Conservation (phyloP, 495 filamentous ascomycete genomes). For the Xylaria venustula region DNA sequence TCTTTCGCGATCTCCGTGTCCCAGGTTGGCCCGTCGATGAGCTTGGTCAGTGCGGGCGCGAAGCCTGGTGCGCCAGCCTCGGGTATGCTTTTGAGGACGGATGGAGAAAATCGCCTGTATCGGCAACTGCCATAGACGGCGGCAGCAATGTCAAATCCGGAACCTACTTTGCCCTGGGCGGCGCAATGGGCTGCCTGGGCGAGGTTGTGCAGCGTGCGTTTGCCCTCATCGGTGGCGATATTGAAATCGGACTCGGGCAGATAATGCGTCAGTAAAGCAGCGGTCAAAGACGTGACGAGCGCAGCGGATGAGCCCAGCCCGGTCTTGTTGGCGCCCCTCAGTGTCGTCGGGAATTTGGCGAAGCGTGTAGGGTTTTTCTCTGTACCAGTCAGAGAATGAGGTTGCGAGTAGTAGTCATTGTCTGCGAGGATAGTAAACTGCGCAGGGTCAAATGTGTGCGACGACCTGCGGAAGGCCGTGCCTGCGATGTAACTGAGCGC, state of each 20-base stretch:
- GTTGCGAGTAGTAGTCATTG: slow-evolving; percentile 92
- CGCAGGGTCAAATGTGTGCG: slow-evolving; percentile 60
- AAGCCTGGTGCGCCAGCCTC: slow-evolving; percentile 65
- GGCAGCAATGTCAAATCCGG: slow-evolving; percentile 93
- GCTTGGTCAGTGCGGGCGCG: slow-evolving; percentile 55
- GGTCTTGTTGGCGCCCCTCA: slow-evolving; percentile 86
- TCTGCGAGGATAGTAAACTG: slow-evolving; percentile 88
- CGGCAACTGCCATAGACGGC: slow-evolving; percentile 88
- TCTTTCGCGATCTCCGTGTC: slow-evolving; percentile 71
- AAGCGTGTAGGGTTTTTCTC: slow-evolving; percentile 52
- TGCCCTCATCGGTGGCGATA: slow-evolving; percentile 34
- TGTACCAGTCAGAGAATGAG: slow-evolving; percentile 29
- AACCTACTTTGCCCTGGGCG: slow-evolving; percentile 94
- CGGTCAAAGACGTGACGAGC: slow-evolving; percentile 87
- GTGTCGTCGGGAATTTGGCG: slow-evolving; percentile 70
- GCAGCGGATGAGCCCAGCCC: slow-evolving; percentile 95
- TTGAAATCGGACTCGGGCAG: slow-evolving; percentile 61
- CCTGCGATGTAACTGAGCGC: slow-evolving; percentile 74
- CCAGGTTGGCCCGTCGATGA: slow-evolving; percentile 70
- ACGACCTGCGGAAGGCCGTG: slow-evolving; percentile 52
- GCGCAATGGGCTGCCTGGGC: slow-evolving; percentile 92
- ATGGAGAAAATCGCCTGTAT: slow-evolving; percentile 87
- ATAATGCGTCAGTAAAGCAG: slow-evolving; percentile 76
- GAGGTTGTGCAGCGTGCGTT: slow-evolving; percentile 75
- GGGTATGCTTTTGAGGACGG: slow-evolving; percentile 63